Percentiles rank a stretch among this genome's conserved stretches.
Evolutionary conservation across 176 grass and related monocot genomes (phyloP).

Genomic region (Tillandsia fasciculata): DNA sequence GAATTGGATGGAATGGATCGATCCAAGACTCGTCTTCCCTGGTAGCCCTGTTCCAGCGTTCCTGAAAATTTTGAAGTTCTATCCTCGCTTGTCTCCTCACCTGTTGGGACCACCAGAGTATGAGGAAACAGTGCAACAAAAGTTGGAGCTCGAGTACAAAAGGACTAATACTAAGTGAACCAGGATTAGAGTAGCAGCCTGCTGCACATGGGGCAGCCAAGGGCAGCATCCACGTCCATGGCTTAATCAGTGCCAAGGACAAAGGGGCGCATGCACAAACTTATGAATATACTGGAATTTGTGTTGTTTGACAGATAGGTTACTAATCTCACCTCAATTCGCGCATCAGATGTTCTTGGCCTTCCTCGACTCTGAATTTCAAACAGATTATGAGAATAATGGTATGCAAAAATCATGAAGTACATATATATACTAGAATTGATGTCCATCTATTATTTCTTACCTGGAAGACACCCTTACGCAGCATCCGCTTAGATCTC

Average conservation of each 20-base stretch:
- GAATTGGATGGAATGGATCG: conserved; percentile 35
- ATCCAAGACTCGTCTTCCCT: conserved; percentile 58
- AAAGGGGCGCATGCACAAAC: background rate
- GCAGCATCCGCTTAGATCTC: background rate
- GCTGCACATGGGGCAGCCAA: background rate
- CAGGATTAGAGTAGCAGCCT: background rate
- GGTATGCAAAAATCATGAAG: background rate
- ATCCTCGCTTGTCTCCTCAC: conserved; percentile 41
- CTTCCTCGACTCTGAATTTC: conserved; percentile 3
- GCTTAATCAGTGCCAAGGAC: conserved; percentile 9
- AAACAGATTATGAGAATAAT: background rate
- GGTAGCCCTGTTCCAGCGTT: conserved; percentile 47
- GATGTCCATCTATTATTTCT: conserved; percentile 3
- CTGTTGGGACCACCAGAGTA: conserved; percentile 13
- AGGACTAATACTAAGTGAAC: background rate
- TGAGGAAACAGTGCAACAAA: background rate
- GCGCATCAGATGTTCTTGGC: conserved; percentile 9
- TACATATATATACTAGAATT: conserved; percentile 4
- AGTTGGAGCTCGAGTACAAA: background rate
- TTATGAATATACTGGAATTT: too few species aligned
- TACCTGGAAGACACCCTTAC: background rate
- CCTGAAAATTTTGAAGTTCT: conserved; percentile 53
- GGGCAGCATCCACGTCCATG: background rate
- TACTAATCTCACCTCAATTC: conserved; percentile 18
- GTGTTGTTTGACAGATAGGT: conserved; percentile 23